Base-by-base conservation (phyloP, 257 asterid species). In the Rubia yunnanensis region DNA sequence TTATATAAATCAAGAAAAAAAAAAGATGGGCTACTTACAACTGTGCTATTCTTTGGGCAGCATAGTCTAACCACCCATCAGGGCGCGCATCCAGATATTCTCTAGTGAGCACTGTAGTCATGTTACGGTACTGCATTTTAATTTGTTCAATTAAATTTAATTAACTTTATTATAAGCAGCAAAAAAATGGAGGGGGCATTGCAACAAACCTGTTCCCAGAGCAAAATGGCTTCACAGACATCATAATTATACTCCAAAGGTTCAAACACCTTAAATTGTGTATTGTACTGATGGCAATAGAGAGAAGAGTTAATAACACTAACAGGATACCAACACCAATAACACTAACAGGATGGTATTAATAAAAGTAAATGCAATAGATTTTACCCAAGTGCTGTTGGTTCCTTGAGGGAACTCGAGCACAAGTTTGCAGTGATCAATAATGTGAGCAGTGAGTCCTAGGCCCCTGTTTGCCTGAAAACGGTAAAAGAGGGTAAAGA, bases 121-220 rank as follows among this genome's bases (percentile, higher is more conserved):
- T 94, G 87, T 90, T 94, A 71, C 97, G 99, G 80, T 94, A 94
- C 99, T 90, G 96, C 97, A 94, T 50, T 78, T 73, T 72, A 86
- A 77, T 80, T 61, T 63, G 74, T 68, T 20, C 71, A 69, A 79
- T 73, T 78, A 70, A 74, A 59, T 81, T 64, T 28, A 35, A 17
- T 44, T 73, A 24, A 68, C 58, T 54, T 31, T 49, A 67, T 41
- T 34, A 66, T 30, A 74, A 38, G 52, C 67, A 72, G 24, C 53
- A 13, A n/a, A 50, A 55, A 44, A 59, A 30, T 26, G 11, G 30
- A 53, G 6, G 67, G 36, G 48, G 39, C 31, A 68, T 52, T 44
- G 53, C 13, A 38, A 49, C 23, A 39, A 73, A 92, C 99, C 99
- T 94, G 99, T 78, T 94, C 99, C 99, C 99, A 94, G 74, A 94